These are phyloP conservation scores for Pestalotiopsis sp. DNA, from an alignment of 2,329 filamentous ascomycete genomes.

Conservation along the genomic window DNA sequence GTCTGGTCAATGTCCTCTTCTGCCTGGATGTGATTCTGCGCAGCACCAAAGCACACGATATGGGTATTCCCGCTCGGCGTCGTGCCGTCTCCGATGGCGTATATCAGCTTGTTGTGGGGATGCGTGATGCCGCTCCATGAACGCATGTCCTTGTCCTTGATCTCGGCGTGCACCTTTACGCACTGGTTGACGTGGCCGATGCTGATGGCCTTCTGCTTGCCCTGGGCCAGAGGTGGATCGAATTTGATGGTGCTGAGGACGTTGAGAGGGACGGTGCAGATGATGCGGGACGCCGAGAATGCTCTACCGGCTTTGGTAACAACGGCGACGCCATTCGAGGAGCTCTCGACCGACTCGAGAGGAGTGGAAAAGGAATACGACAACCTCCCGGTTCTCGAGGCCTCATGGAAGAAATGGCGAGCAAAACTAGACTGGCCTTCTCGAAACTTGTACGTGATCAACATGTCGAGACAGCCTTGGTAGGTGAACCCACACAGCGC, in stretches of 20 bases:
- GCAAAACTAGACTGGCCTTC: slow-evolving; percentile 31
- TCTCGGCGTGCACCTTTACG: slow-evolving; percentile 40
- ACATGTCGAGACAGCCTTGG: slow-evolving; percentile 20
- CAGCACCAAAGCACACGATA: slow-evolving; percentile 22
- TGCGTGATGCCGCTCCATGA: slow-evolving; percentile 40
- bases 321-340: slow-evolving; percentile 25
- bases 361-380: slow-evolving; percentile 29
- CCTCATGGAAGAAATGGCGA: slow-evolving; percentile 29
- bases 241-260: slow-evolving; percentile 35
- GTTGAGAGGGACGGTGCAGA: slow-evolving; percentile 37
- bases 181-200: slow-evolving; percentile 38
- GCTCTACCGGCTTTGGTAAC: slow-evolving; percentile 25
- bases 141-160: slow-evolving; percentile 33
- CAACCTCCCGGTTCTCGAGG: slow-evolving; percentile 21
- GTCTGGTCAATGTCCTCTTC: slow-evolving; percentile 4
- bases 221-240: slow-evolving; percentile 29
- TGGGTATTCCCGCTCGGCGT: slow-evolving; percentile 38
- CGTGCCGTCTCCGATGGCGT: slow-evolving; percentile 37
- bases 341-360: slow-evolving; percentile 23
- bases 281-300: slow-evolving; percentile 25
- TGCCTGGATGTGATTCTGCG: slow-evolving; percentile 6
- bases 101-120: slow-evolving; percentile 37
- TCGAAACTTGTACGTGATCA: slow-evolving; percentile 30
- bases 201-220: slow-evolving; percentile 27
- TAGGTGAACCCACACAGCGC: slow-evolving; percentile 15